Evolutionary conservation across 352 stramenopile species (phyloP), one percentile per base, ranked within the genome.

Genomic region (Pythium brachiatum): DNA sequence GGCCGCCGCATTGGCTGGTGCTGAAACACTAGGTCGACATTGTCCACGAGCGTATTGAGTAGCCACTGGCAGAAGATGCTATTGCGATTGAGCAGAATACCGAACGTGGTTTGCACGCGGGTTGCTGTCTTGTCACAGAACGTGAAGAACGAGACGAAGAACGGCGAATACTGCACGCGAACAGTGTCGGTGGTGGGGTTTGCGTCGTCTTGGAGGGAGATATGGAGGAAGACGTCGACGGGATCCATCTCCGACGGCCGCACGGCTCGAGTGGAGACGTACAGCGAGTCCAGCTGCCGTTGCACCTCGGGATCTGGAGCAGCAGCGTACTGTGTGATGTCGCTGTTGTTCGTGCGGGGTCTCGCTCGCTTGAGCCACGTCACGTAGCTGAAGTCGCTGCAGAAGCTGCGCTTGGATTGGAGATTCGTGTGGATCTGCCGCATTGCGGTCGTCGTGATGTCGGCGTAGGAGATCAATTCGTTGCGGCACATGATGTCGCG

Each of bases 391-490:
- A 85, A 87, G 11, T 69, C 69, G 20, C 63, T 38, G 57, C 82
- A 91, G n/a, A 83, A 69, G 3, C 29, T 25, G 6, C 66, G 61
- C 7, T 68, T 51, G 2, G 26, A 26, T 0, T 66, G 39, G 2
- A 78, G 27, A 34, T 89, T 89, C 1, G 34, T 44, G 57, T 90
- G 76, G n/a, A 92, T 76, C 1, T 70, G 63, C 8, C 70, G 75
- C 23, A 92, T 74, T 8, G 60, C 76, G 9, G 64, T 23, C 1
- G 75, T 46, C 9, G 70, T 74, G 16, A 89, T 26, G 29, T 92
- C 82, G 2, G 80, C 78, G 15, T 79, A 66, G 2, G 79, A 83
- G 2, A 83, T 50, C 20, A 80, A 21, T 8, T 56, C 52, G 31
- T 81, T 69, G 0, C 47, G 39, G 60, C 82, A 92, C 13, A 54